Base-by-base conservation (phyloP, 768 basidiomycete species). In the Mycena vitilis region DNA sequence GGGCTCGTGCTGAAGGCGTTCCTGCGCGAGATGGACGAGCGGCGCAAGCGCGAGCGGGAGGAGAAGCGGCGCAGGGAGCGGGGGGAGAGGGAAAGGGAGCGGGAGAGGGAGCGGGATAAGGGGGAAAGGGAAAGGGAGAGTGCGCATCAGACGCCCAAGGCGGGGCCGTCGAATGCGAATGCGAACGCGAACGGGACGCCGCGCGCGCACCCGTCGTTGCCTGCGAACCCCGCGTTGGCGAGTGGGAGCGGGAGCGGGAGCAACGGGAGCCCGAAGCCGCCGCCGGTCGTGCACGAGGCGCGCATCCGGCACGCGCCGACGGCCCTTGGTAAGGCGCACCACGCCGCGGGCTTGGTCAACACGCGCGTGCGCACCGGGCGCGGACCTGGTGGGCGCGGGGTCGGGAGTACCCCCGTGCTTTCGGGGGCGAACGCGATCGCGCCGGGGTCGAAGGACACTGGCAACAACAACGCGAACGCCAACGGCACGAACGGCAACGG, bases 1-100 rank as follows among this genome's bases (percentile, higher is more conserved):
- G 90, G 91, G 5, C 76, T 81, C 68, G 85, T 86, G 70, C 76
- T 91, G 69, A 87, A 86, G 64, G 89, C 89, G 10, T 88, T 93
- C 23, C 78, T 92, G 76, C 87, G 86, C 73, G 91, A 90, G 78
- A 77, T 85, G 62, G 84, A 88, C 76, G 77, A 78, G 77, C 61
- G 74, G 77, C 45, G 81, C 76, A 66, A 80, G 83, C 42, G 81
- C 77, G 86, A 86, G 72, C 74, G 90, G 70, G 88, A 92, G 79
- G 84, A 84, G 77, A 74, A 81, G 82, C 75, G 85, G 82, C 75
- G 85, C 81, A 77, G 83, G 84, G n/a, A n/a, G n/a, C n/a, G n/a
- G n/a, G n/a, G n/a, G n/a, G n/a, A n/a, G n/a, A 70, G 82, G 79
- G 81, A 85, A 75, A 84, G 81, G 77, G 77, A 75, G 72, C 73